These are phyloP conservation scores for Zostera marina DNA, from an alignment of 116 monocot species.

Conservation along the genomic window DNA sequence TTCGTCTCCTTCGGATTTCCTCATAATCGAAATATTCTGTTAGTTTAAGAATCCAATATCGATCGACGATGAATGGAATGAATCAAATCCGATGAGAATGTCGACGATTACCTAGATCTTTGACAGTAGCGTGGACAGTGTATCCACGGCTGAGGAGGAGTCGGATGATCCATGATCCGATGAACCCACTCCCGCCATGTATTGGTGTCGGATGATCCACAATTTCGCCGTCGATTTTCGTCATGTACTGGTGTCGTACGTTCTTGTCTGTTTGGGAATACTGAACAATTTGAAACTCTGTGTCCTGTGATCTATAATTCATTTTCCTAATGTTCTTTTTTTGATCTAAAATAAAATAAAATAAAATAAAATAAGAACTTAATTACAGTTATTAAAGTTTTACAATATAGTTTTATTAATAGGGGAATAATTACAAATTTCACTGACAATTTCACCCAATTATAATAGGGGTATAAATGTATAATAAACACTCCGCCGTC, in stretches of 20 bases:
- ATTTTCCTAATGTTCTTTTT: no score
- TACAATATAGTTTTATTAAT: no score
- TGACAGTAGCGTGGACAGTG: conserved; percentile 69
- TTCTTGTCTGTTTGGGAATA: no score
- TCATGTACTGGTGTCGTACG: no score
- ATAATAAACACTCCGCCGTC: neutral
- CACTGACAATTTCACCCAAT: no score
- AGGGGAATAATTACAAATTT: no score
- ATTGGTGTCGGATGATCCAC: conserved; percentile 6
- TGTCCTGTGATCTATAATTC: no score
- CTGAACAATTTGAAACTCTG: no score
- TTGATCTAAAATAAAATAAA: no score
- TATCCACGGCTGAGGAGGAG: conserved; percentile 80
- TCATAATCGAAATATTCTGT: neutral
- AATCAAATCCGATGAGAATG: neutral
- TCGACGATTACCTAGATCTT: conserved; percentile 21
- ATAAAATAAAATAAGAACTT: no score
- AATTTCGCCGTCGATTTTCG: neutral
- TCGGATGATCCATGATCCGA: conserved; percentile 76
- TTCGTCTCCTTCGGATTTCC: conserved; percentile 63
- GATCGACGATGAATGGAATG: neutral
- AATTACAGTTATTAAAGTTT: no score
- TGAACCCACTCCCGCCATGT: conserved; percentile 71
- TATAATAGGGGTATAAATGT: no score
- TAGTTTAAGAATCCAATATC: neutral